Base-by-base conservation (phyloP, 2,329 filamentous ascomycete species). In the Cercospora citrullina region DNA sequence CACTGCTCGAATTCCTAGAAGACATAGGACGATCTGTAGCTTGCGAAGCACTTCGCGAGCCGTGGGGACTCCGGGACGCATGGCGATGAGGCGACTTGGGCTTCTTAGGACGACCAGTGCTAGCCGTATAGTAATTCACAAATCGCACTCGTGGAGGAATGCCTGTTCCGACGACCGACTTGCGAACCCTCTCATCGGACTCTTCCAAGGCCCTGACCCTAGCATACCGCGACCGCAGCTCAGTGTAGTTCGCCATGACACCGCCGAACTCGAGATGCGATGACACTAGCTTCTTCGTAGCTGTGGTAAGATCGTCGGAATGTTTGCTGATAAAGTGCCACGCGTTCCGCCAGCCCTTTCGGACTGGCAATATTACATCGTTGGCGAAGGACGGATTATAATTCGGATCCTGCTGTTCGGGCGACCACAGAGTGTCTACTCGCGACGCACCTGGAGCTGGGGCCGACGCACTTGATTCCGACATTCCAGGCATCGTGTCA, bases 71-170 rank as follows among this genome's bases (percentile, higher is more conserved):
- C 3, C 36, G 59, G 45, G 70, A 72, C 6, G 30, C 21, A 16
- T 69, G 66, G 12, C 65, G 60, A 71, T 83, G 82, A 14, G 80
- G 79, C 72, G 91, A 76, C 67, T 81, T 81, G 5, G 79, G 77
- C 71, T 80, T 81, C 73, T 83, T 93, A 2, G 85, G 84, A 67
- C 87, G 84, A 3, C 93, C 93, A 9, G 90, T 90, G 72, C 91
- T 93, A n/a, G 91, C 86, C 1, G 93, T 96, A 77, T 94, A 97
- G 77, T 96, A 97, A 76, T 97, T 97, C 66, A 92, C 84, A 74
- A 97, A 97, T 16, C 93, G 86, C 10, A 95, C 87, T 63, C 90
- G 84, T 2, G 83, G 81, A 1, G 81, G 81, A 63, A 67, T 60
- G 16, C 65, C 69, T 14, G 64, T 68, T 31, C 72, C 66, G 1